Evolutionary conservation across 164 flowering plant species (phyloP).

Genomic region (Hamamelis virginiana): DNA sequence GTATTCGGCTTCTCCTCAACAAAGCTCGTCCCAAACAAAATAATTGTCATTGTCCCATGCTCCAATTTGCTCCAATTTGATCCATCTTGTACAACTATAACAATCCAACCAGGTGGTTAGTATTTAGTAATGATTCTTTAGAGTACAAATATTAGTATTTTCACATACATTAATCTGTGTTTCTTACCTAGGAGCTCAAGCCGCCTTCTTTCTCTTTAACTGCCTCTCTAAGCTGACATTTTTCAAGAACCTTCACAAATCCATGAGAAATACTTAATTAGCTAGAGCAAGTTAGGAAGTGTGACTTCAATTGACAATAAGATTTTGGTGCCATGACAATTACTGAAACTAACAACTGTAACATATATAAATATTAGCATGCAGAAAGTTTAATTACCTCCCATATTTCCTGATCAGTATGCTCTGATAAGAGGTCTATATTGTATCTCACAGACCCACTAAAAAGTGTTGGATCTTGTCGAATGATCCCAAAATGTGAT

Average conservation of each 20-base stretch:
- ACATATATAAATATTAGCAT: too few relatives aligned
- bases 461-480: constrained; percentile 77
- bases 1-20: constrained; percentile 49
- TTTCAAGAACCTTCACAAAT: constrained; percentile 50
- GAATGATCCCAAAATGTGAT: constrained; percentile 62
- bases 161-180: too few relatives aligned
- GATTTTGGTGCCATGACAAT: too few relatives aligned
- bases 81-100: constrained; percentile 61
- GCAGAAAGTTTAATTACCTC: constrained; percentile 43
- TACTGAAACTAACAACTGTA: too few relatives aligned
- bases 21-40: constrained; percentile 73
- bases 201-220: constrained; percentile 55
- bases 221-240: constrained; percentile 62
- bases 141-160: too few relatives aligned
- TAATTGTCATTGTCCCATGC: constrained; percentile 70
- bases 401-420: constrained; percentile 65
- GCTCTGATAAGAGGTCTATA: constrained; percentile 57
- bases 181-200: constrained; percentile 50
- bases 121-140: too few relatives aligned
- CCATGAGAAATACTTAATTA: too few relatives aligned
- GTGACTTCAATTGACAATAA: too few relatives aligned
- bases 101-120: too few relatives aligned
- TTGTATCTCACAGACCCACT: constrained; percentile 67
- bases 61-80: constrained; percentile 81
- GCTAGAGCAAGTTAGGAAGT: too few relatives aligned